Conservation (phyloP, 192 early-diverging fungal genomes). For the Haplosporangium gracile region DNA sequence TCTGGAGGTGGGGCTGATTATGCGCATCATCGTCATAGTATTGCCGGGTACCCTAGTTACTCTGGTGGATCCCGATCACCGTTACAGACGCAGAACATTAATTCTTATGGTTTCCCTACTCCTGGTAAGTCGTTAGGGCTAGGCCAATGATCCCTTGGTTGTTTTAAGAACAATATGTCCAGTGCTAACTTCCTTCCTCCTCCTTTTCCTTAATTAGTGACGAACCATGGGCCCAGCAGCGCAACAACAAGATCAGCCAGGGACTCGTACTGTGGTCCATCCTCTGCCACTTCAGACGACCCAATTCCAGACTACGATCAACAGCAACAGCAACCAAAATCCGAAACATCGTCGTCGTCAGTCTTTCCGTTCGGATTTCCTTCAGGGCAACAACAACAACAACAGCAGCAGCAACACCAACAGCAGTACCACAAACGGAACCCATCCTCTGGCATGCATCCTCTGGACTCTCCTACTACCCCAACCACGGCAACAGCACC, state of each 20-base stretch:
- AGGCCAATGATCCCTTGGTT: no score
- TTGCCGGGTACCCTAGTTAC: slow-evolving; percentile 37
- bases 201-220: not conserved
- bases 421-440: not conserved
- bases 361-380: not conserved
- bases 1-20: slow-evolving; percentile 2
- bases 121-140: not conserved
- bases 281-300: slow-evolving; percentile 5
- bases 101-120: slow-evolving; percentile 17
- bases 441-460: slow-evolving; percentile 20
- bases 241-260: not conserved
- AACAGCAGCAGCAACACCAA: not conserved
- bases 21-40: slow-evolving; percentile 37
- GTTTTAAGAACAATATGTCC: no score
- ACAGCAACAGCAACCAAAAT: not conserved
- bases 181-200: no score
- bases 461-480: slow-evolving; percentile 27
- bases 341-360: not conserved
- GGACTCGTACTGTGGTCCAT: slow-evolving; percentile 23
- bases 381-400: not conserved
- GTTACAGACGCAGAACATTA: not conserved
- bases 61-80: slow-evolving; percentile 16
- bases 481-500: not conserved
- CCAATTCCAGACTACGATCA: not conserved
- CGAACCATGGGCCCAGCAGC: not conserved